Conservation (phyloP, 192 early-diverging fungal species). For the Thamnidium elegans region DNA sequence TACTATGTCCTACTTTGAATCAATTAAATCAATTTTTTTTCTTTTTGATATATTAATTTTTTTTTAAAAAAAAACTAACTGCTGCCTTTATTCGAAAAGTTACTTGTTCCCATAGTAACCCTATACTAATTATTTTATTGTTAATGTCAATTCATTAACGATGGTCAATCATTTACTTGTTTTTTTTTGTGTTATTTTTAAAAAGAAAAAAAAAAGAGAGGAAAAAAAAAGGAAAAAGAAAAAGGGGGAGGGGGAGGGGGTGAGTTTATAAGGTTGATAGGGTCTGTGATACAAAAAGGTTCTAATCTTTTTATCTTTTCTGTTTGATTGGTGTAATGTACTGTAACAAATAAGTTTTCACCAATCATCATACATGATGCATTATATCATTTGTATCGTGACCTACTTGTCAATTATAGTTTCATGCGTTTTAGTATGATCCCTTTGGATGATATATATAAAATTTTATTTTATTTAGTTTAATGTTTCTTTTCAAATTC, state of each 20-base stretch:
- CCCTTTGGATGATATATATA: not conserved
- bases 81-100: not conserved
- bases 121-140: slow-evolving; percentile 5
- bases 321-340: no score
- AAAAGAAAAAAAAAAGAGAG: slow-evolving; percentile 4
- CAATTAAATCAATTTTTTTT: not conserved
- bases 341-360: no score
- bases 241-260: no score
- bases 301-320: no score
- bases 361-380: no score
- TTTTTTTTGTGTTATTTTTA: not conserved
- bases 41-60: not conserved
- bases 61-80: slow-evolving; percentile 3
- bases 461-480: not conserved
- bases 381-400: no score
- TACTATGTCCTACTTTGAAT: slow-evolving; percentile 1
- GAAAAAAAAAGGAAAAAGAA: slow-evolving; percentile 3
- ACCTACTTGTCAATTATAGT: no score
- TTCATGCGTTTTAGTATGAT: not conserved
- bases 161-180: not conserved
- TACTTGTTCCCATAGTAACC: no score
- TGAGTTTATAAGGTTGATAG: no score
- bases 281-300: no score
- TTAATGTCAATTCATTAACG: not conserved
- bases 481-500: slow-evolving; percentile 68